These are phyloP conservation scores for Fagus sylvatica DNA, from an alignment of 306 rosid genomes.

Conservation along the genomic window DNA sequence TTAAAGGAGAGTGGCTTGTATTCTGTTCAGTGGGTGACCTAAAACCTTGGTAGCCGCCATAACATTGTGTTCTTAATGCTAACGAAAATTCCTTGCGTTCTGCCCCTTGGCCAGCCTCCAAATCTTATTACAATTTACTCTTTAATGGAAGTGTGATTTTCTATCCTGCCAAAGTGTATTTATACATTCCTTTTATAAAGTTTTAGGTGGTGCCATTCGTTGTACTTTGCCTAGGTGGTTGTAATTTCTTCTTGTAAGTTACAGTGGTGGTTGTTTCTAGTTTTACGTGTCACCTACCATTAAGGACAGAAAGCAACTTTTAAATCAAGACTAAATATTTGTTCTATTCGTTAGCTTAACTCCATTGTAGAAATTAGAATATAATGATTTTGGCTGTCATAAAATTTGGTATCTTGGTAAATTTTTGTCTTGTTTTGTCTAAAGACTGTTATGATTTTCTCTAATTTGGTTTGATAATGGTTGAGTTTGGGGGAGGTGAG, in stretches of 20 bases:
- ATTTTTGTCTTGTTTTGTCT: neutral
- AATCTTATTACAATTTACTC: constrained; percentile 28
- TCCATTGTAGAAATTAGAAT: neutral
- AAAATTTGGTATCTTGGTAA: constrained; percentile 16
- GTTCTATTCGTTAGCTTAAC: neutral
- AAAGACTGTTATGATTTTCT: neutral
- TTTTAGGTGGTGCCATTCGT: neutral
- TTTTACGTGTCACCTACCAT: neutral
- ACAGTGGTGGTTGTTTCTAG: neutral
- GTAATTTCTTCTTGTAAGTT: neutral
- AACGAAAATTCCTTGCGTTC: constrained; percentile 25
- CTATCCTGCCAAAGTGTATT: no score
- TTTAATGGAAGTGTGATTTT: no score
- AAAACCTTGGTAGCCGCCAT: neutral
- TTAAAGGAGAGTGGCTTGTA: no score
- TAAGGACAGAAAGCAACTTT: neutral
- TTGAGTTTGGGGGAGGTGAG: neutral
- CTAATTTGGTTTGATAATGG: neutral
- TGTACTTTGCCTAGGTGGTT: neutral
- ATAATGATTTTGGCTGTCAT: neutral
- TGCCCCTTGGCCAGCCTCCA: constrained; percentile 6
- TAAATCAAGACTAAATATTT: neutral
- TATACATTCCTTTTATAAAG: no score
- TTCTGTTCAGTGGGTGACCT: no score
- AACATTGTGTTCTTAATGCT: constrained; percentile 13